Conservation (phyloP, 2,329 filamentous ascomycete species). For the Biscogniauxia mediterranea region DNA sequence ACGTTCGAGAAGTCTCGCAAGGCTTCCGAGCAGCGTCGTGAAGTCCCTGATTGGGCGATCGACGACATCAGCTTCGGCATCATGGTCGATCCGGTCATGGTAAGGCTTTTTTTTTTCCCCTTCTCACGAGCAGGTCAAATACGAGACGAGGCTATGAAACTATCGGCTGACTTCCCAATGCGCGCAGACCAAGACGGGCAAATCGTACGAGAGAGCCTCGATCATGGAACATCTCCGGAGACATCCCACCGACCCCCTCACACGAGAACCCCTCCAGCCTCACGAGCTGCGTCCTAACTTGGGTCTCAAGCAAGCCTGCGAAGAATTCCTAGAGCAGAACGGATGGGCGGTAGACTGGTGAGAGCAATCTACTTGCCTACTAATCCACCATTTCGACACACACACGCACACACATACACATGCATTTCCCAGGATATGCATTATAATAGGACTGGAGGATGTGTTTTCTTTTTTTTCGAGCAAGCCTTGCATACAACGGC, state of each 20-base stretch:
- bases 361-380: not conserved
- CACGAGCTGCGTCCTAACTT: constrained; percentile 79
- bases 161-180: constrained; percentile 1
- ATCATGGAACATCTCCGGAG: constrained; percentile 83
- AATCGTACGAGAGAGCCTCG: constrained; percentile 84
- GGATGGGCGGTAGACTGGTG: constrained; percentile 93
- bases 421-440: not conserved
- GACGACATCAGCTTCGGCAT: constrained; percentile 74
- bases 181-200: constrained; percentile 72
- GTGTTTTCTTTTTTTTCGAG: constrained; percentile 4
- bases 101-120: constrained; percentile 30
- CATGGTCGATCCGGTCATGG: constrained; percentile 68
- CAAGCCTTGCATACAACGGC: constrained; percentile 17
- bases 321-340: constrained; percentile 81
- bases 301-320: constrained; percentile 75
- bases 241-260: constrained; percentile 76
- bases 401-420: not conserved
- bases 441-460: not conserved
- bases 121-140: not conserved
- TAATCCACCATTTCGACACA: not conserved
- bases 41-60: constrained; percentile 73
- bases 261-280: constrained; percentile 67
- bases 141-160: not conserved
- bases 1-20: constrained; percentile 53
- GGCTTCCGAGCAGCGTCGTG: constrained; percentile 45